phyloP scores from a whole-genome alignment of 768 basidiomycete species.

The Boletus rubropictus region DNA sequence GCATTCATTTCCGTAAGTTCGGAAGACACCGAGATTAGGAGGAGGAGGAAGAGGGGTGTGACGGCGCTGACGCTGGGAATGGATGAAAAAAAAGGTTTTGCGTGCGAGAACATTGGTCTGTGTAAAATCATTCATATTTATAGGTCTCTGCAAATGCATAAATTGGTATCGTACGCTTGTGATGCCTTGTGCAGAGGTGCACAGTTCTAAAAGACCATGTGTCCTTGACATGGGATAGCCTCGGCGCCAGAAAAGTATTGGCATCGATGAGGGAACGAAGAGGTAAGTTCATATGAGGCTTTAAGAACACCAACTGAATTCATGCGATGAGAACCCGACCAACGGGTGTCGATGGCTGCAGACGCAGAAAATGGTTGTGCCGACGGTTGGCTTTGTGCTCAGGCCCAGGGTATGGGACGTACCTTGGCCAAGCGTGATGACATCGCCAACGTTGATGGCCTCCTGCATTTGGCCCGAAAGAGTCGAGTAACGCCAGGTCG shows the following conservation, averaged over 20 bases:
- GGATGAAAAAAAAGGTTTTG: too few relatives aligned
- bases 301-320: slow-evolving; percentile 1
- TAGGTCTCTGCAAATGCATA: neutral
- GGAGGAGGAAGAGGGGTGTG: neutral
- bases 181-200: neutral
- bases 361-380: neutral
- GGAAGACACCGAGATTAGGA: slow-evolving; percentile 3
- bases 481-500: neutral
- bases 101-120: too few relatives aligned
- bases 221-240: neutral
- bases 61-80: neutral
- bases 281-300: slow-evolving; percentile 12
- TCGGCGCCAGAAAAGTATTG: neutral
- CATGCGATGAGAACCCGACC: neutral
- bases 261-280: neutral
- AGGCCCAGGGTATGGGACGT: too few relatives aligned
- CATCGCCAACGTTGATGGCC: neutral
- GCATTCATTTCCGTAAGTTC: slow-evolving; percentile 5
- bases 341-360: neutral
- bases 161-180: too few relatives aligned
- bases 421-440: neutral
- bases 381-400: neutral
- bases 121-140: too few relatives aligned
- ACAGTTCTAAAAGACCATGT: slow-evolving; percentile 2
- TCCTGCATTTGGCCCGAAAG: neutral